Conservation (phyloP, 306 rosid species). For the Gastrolobium villosum region DNA sequence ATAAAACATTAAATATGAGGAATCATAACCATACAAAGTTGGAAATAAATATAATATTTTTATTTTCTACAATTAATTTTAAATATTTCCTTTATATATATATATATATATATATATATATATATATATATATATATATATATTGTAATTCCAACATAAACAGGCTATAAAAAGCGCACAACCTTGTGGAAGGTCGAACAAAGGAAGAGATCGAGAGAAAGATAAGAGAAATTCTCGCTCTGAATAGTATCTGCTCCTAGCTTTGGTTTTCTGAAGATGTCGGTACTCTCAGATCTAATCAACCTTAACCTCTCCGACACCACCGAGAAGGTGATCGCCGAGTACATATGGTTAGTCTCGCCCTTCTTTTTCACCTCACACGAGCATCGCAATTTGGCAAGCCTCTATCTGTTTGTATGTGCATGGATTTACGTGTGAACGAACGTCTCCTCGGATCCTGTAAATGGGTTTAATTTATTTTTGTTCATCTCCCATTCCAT, state of each 20-base stretch:
- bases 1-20: no score
- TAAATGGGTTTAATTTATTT: constrained; percentile 27
- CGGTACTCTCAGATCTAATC: constrained; percentile 73
- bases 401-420: neutral
- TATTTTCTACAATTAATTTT: no score
- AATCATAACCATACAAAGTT: no score
- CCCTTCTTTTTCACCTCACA: neutral
- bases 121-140: no score
- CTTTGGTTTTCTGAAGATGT: constrained; percentile 42
- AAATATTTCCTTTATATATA: no score
- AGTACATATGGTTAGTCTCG: constrained; percentile 79
- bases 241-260: constrained; percentile 10
- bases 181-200: neutral
- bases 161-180: constrained; percentile 40
- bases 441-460: neutral
- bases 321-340: constrained; percentile 80
- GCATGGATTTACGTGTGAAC: neutral
- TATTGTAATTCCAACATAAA: neutral
- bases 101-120: no score
- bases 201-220: neutral
- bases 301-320: constrained; percentile 73
- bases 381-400: neutral
- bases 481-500: neutral
- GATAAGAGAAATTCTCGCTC: neutral
- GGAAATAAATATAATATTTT: no score